These are phyloP conservation scores for Naganishia friedmannii DNA, from an alignment of 768 basidiomycete genomes.

Conservation along the genomic window DNA sequence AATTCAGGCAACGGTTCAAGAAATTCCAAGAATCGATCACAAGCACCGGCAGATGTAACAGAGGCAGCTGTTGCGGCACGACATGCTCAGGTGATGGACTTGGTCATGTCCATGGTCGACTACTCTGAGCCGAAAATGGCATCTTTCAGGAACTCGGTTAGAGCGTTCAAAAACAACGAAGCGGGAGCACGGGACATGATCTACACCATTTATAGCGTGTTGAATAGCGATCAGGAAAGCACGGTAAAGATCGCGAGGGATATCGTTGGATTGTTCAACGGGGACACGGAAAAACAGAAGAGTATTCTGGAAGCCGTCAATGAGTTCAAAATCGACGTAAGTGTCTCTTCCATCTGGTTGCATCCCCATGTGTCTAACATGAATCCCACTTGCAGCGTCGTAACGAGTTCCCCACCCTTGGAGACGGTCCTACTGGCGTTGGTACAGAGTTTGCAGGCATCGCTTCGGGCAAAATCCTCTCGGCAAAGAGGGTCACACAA, in stretches of 20 bases:
- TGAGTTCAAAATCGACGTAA: constrained; percentile 76
- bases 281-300: constrained; percentile 78
- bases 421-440: constrained; percentile 30
- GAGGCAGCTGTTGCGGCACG: constrained; percentile 53
- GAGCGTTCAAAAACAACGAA: constrained; percentile 74
- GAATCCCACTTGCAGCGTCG: constrained; percentile 61
- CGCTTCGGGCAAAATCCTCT: constrained; percentile 75
- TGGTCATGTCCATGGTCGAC: constrained; percentile 56
- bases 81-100: constrained; percentile 64
- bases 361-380: background rate
- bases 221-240: constrained; percentile 66
- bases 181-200: constrained; percentile 78
- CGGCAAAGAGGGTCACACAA: constrained; percentile 72
- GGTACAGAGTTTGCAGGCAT: constrained; percentile 70
- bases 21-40: constrained; percentile 31
- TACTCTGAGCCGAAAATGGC: constrained; percentile 52
- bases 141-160: constrained; percentile 65
- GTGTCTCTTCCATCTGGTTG: background rate
- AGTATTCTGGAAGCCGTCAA: constrained; percentile 75
- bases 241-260: constrained; percentile 57
- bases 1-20: background rate
- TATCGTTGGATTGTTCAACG: constrained; percentile 66
- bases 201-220: constrained; percentile 77
- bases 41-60: constrained; percentile 42
- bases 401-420: constrained; percentile 76